Evolutionary conservation across 106 monocot species (phyloP).

Genomic region (Dactylorhiza incarnata): DNA sequence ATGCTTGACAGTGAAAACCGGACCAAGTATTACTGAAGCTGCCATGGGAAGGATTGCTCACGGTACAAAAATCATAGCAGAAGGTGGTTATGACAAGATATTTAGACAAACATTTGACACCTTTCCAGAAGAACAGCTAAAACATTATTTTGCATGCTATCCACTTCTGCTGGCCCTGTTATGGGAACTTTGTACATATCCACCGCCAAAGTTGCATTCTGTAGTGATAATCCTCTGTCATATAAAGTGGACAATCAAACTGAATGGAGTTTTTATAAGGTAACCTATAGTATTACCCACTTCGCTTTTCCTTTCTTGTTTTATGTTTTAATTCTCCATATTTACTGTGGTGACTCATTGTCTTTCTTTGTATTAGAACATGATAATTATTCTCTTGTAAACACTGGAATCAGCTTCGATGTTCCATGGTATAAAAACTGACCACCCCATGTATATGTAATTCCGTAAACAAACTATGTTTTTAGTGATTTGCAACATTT

Average conservation of each 20-base stretch:
- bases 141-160: constrained; percentile 24
- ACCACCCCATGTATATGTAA: too few relatives aligned
- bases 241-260: constrained; percentile 30
- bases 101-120: constrained; percentile 21
- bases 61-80: constrained; percentile 24
- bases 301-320: too few relatives aligned
- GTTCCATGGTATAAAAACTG: too few relatives aligned
- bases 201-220: constrained; percentile 32
- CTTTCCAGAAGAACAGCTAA: constrained; percentile 23
- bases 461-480: too few relatives aligned
- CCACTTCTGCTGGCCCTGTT: constrained; percentile 33
- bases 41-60: constrained; percentile 30
- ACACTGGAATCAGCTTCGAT: too few relatives aligned
- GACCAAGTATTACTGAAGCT: constrained; percentile 22
- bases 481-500: too few relatives aligned
- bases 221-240: constrained; percentile 22
- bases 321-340: too few relatives aligned
- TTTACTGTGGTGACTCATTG: too few relatives aligned
- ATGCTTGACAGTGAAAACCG: constrained; percentile 17
- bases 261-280: constrained; percentile 46
- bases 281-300: background rate
- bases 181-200: constrained; percentile 29
- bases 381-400: too few relatives aligned
- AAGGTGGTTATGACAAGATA: constrained; percentile 35
- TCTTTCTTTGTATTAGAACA: too few relatives aligned